These are phyloP conservation scores for Huiozyma sinensis DNA, from an alignment of 805 yeast species.

Conservation along the genomic window DNA sequence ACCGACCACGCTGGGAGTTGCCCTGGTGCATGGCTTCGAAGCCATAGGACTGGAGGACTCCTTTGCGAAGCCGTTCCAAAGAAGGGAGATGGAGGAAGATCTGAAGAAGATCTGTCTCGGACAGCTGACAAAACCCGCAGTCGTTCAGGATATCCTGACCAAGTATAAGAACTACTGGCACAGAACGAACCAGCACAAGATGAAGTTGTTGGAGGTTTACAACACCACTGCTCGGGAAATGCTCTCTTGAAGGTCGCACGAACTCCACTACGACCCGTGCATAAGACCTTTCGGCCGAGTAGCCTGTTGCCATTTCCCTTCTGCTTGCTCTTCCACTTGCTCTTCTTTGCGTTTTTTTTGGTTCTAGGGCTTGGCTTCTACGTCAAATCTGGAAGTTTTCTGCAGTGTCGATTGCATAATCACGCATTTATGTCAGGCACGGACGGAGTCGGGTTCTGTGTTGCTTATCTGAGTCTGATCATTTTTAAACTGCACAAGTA, in stretches of 20 bases:
- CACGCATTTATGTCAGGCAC: too few relatives aligned
- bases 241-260: background rate
- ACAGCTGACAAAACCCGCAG: slow-evolving; percentile 37
- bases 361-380: too few relatives aligned
- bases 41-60: slow-evolving; percentile 63
- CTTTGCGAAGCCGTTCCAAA: slow-evolving; percentile 77
- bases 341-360: too few relatives aligned
- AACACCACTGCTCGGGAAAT: slow-evolving; percentile 6
- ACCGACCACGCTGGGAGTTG: slow-evolving; percentile 79
- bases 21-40: slow-evolving; percentile 81
- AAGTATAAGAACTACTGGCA: slow-evolving; percentile 44
- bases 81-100: slow-evolving; percentile 63
- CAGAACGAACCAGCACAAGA: slow-evolving; percentile 20
- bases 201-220: slow-evolving; percentile 22
- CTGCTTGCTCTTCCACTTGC: too few relatives aligned
- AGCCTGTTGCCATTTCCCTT: too few relatives aligned
- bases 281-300: background rate
- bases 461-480: too few relatives aligned
- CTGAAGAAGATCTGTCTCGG: slow-evolving; percentile 66
- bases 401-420: too few relatives aligned
- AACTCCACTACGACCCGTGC: too few relatives aligned
- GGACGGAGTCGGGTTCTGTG: too few relatives aligned
- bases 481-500: too few relatives aligned
- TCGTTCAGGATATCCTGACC: slow-evolving; percentile 41
- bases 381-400: too few relatives aligned